phyloP scores from a whole-genome alignment of 148 eudicot species.

The Rhododendron henanense region DNA sequence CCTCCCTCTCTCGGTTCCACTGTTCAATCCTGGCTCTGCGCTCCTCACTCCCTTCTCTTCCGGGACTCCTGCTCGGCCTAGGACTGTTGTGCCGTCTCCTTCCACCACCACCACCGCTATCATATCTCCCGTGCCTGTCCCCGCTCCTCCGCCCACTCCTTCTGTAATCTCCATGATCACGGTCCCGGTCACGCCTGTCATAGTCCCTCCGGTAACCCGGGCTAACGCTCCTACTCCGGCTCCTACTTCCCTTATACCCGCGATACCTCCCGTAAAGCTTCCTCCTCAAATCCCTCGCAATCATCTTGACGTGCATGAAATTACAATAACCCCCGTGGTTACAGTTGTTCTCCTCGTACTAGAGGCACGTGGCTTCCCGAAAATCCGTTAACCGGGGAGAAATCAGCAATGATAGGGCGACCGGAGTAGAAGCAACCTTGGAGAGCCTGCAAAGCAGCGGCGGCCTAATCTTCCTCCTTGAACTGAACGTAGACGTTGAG shows the following conservation, averaged over 20 bases:
- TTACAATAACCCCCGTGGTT: slow-evolving; percentile 79
- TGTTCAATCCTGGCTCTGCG: slow-evolving; percentile 59
- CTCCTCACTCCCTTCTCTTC: slow-evolving; percentile 58
- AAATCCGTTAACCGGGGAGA: slow-evolving; percentile 79
- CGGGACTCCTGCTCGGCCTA: slow-evolving; percentile 32
- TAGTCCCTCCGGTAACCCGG: slow-evolving; percentile 23
- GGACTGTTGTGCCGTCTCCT: slow-evolving; percentile 32
- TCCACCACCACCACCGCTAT: slow-evolving; percentile 9
- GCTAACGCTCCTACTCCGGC: slow-evolving; percentile 37
- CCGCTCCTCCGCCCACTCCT: slow-evolving; percentile 16
- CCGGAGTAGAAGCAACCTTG: slow-evolving; percentile 64
- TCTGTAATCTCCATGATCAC: slow-evolving; percentile 8
- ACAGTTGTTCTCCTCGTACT: slow-evolving; percentile 70
- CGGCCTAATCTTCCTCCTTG: slow-evolving; percentile 75
- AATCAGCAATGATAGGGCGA: slow-evolving; percentile 74
- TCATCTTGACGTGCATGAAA: slow-evolving; percentile 75
- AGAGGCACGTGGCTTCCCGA: slow-evolving; percentile 72
- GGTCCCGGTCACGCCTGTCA: slow-evolving; percentile 16
- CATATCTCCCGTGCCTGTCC: slow-evolving; percentile 16
- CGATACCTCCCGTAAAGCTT: slow-evolving; percentile 43
- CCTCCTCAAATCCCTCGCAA: slow-evolving; percentile 60
- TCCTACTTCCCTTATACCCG: slow-evolving; percentile 25
- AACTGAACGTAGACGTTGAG: slow-evolving; percentile 78
- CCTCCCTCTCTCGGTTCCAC: slow-evolving; percentile 61
- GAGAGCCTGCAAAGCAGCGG: slow-evolving; percentile 42